Base-by-base conservation (phyloP, 1,139 yeast genomes). In the Debaryomycetaceae sp. region DNA sequence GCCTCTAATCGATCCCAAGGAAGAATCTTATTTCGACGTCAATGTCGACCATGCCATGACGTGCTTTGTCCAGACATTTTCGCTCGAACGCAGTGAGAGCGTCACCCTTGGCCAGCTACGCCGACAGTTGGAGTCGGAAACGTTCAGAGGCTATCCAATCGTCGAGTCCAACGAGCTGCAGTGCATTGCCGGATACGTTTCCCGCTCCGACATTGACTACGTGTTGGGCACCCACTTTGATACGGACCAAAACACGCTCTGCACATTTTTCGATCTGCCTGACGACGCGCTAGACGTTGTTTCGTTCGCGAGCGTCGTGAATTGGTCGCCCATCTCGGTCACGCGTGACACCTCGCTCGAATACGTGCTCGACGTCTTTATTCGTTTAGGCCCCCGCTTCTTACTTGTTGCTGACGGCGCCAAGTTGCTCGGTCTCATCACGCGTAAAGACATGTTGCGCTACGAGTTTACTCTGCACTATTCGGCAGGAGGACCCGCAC, bases 1-100 rank as follows among this genome's bases (percentile, higher is more conserved):
- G 32, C 98, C 99, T 0, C 73, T 72, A 35, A 67, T 90, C 25
- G 95, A 86, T 44, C 62, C 77, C 7, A 77, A 79, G 39, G 86
- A 78, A 38, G 83, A 77, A 30, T 72, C 68, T 31, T 53, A 58
- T 16, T 73, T 77, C 41, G 61, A 58, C 4, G 59, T 63, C 5
- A 62, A 62, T 2, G 82, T 78, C 1, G 59, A 57, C 10, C 68
- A 71, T 34, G 83, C 90, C 3, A 83, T 83, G 94, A 62, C 80
- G 1, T 49, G 48, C 11, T 61, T 63, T 3, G 53, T 76, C 1
- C 66, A 71, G 2, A 62, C 70, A 3, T 46, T 81, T 16, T 67
- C 77, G 2, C 53, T 62, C 8, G 47, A 50, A 13, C 54, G 57
- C 4, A 27, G 32, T 15, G 52, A 53, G 13, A 43, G 47, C 4